Evolutionary conservation across 352 stramenopile species (phyloP), one percentile per base, ranked within the genome.

Genomic region (Phytopythium vexans): DNA sequence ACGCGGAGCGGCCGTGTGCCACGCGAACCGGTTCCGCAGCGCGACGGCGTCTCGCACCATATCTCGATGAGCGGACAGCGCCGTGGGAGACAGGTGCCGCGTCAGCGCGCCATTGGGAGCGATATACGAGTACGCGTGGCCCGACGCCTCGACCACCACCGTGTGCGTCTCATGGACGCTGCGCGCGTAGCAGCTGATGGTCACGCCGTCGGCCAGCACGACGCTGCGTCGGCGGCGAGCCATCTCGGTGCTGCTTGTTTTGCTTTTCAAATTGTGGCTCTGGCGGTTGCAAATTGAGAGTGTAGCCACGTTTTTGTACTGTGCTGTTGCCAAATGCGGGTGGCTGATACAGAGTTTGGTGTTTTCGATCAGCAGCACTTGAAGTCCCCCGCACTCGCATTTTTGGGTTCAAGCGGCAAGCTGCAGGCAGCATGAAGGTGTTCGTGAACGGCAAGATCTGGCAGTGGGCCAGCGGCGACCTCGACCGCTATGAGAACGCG

Each of bases 401-500:
- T 27, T 27, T 27, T 27, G 21, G 21, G 21, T 27, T 27, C 21
- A 27, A 27, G 21, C 21, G 21, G 21, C 21, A 55, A 36, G 50
- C n/a, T 37, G 21, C 35, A 8, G 51, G 12, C n/a, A 72, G 54
- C 44, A 62, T 78, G 71, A 77, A 65, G 55, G 56, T 58, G 43
- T 75, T 82, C 45, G 66, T 76, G 56, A 88, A 88, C 56, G 75
- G 64, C 47, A 83, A 77, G 66, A 88, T 90, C 64, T 89, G 79
- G 79, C 79, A 87, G 47, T 88, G 74, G 76, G 31, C 16, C 14
- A 51, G 50, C 21, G 44, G 41, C n/a, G 53, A 47, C 15, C 36
- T 31, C 8, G 34, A 42, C 35, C 40, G 47, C 45, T 49, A 60
- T 14, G 44, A 36, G 41, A 32, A 40, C 21, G 41, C 48, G 38